Conservation (phyloP, 768 basidiomycete genomes). For the Obba rivulosa region DNA sequence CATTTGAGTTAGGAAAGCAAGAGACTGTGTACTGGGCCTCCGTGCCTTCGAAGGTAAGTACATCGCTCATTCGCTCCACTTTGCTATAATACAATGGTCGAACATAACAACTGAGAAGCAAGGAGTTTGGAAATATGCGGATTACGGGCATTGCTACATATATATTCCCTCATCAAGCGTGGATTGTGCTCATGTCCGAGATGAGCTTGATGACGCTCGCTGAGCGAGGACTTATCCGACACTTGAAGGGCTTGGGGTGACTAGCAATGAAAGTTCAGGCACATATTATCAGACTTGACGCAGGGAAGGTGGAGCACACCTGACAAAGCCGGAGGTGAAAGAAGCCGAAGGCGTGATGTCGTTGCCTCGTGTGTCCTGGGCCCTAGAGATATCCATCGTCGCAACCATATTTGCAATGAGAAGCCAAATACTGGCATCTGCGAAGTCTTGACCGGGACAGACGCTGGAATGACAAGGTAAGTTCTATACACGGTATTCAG, state of each 20-base stretch:
- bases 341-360: constrained; percentile 32
- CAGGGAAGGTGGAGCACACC: constrained; percentile 25
- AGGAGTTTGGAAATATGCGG: no score
- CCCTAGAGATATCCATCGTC: constrained; percentile 39
- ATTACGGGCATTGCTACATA: no score
- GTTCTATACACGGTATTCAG: background rate
- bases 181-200: background rate
- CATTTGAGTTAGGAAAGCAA: no score
- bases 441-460: constrained; percentile 53
- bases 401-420: constrained; percentile 40
- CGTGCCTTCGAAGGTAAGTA: no score
- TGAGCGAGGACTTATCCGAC: background rate
- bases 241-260: background rate
- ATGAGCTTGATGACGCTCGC: background rate
- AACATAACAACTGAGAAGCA: no score
- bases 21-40: no score
- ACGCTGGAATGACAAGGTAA: constrained; percentile 24
- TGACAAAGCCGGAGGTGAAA: constrained; percentile 40
- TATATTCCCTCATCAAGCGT: no score
- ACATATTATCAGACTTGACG: background rate
- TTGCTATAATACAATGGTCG: no score
- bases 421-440: constrained; percentile 42
- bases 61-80: no score
- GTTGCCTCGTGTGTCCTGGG: constrained; percentile 37
- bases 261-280: no score